phyloP scores from a whole-genome alignment of 2,329 filamentous ascomycete genomes.

The Cytospora chrysosperma region DNA sequence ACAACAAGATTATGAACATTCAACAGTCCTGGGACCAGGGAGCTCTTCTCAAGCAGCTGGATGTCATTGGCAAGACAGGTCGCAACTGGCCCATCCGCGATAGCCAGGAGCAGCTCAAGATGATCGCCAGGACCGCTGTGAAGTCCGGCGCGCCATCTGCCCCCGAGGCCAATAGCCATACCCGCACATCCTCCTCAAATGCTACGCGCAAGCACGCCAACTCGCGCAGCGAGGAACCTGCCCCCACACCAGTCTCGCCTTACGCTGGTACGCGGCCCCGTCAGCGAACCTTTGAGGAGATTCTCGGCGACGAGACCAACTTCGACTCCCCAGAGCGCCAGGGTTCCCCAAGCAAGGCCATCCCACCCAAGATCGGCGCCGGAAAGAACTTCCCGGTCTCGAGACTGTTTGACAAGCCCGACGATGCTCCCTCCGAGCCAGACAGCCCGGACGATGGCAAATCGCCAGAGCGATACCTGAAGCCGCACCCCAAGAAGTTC shows the following conservation, averaged over 20 bases:
- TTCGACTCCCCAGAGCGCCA: conserved; percentile 44
- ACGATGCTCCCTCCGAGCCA: conserved; percentile 34
- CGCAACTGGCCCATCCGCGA: conserved; percentile 95
- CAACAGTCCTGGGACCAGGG: conserved; percentile 95
- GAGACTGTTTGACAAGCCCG: conserved; percentile 63
- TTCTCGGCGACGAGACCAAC: conserved; percentile 57
- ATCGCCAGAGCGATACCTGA: conserved; percentile 46
- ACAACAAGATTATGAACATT: conserved; percentile 80
- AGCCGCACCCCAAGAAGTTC: conserved; percentile 76
- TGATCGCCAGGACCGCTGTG: conserved; percentile 60
- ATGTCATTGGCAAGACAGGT: conserved; percentile 85
- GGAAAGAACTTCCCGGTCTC: conserved; percentile 62
- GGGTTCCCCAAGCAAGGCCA: conserved; percentile 47
- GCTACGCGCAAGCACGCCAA: conserved; percentile 64
- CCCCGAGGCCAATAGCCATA: conserved; percentile 42
- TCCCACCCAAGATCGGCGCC: conserved; percentile 53
- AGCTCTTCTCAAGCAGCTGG: conserved; percentile 86
- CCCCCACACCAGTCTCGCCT: conserved; percentile 55
- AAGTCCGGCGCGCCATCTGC: conserved; percentile 30
- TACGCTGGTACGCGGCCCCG: conserved; percentile 59
- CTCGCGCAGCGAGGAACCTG: conserved; percentile 60
- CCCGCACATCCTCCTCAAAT: conserved; percentile 54
- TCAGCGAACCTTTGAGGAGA: conserved; percentile 71
- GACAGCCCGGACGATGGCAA: conserved; percentile 43
- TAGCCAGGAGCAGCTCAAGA: conserved; percentile 75